phyloP scores from a whole-genome alignment of 306 rosid species.

The Vigna hirtella region DNA sequence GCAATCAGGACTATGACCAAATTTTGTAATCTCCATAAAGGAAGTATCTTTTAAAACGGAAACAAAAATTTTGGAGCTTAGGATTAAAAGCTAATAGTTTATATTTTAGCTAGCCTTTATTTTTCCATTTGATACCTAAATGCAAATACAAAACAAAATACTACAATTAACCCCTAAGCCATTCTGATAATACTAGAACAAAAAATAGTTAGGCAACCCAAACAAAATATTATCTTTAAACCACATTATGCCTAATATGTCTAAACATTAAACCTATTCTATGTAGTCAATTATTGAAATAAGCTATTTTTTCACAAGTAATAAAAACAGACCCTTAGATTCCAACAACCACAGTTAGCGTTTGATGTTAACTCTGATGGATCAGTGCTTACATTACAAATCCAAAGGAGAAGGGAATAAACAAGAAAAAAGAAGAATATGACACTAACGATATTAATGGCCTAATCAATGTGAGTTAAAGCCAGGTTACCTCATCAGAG shows the following conservation, averaged over 20 bases:
- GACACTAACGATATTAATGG: conserved; percentile 3
- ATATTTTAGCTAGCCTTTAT: not conserved
- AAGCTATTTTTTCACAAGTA: not conserved
- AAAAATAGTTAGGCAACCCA: not conserved
- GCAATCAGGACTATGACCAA: not conserved
- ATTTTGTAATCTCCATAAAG: not conserved
- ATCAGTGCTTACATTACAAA: not conserved
- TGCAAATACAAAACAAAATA: not conserved
- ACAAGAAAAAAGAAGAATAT: not conserved
- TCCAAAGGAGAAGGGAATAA: conserved; percentile 1
- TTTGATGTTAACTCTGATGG: conserved; percentile 9
- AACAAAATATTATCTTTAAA: not conserved
- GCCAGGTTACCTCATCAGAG: conserved; percentile 52
- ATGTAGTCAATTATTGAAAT: not conserved
- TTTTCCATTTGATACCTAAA: not conserved
- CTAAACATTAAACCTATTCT: not conserved
- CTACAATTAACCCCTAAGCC: not conserved
- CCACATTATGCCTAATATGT: not conserved
- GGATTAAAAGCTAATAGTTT: not conserved
- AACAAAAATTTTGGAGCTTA: not conserved
- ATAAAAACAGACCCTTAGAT: not conserved
- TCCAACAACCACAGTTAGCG: conserved; percentile 22
- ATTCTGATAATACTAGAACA: not conserved
- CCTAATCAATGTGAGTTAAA: conserved; percentile 14
- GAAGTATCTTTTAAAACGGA: not conserved